Evolutionary conservation across 2,329 filamentous ascomycete genomes (phyloP), one percentile per base, ranked within the genome.

Genomic region (Pseudovirgaria hyperparasitica): DNA sequence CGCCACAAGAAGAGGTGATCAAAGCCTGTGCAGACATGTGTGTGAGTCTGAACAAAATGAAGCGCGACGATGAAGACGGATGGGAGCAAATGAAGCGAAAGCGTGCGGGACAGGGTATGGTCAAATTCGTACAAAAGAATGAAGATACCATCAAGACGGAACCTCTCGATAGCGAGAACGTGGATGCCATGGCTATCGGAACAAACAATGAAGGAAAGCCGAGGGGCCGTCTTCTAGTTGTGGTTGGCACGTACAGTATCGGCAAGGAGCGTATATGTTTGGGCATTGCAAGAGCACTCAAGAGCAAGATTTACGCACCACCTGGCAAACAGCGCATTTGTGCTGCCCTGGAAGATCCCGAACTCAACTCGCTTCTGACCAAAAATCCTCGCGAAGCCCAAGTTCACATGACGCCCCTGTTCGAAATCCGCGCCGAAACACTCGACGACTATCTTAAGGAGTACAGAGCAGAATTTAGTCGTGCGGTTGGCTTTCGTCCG

Each of bases 181-280:
- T 41, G 3, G 40, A 46, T 16, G 42, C 41, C 11, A 46, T 53
- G 27, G 46, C 52, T 23, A 32, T 50, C 3, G 45, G 37, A 41
- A 28, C 37, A 11, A 18, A 22, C 26, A 21, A 29, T 30, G 39
- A 6, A 35, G 46, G 37, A 21, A 64, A 48, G 37, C 44, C 50
- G 16, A 63, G 64, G 23, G 75, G 81, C 24, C 76, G 84, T 4
- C 66, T 98, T 3, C 68, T 98, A 0, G 82, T 98, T 5, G 72
- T 98, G 5, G 92, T 93, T 34, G 90, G 90, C 23, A 98, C 90
- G 1, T 98, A 98, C 57, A 92, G 81, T 41, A 98, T 98, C 43
- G 90, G 90, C 46, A 98, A 98, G 57, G 90, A 98, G 54, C 78
- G 86, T 21, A 86, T 98, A 38, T 96, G 87, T 49, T 65, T 93